These are phyloP conservation scores for Viridothelium virens DNA, from an alignment of 495 filamentous ascomycete species.

Conservation along the genomic window DNA sequence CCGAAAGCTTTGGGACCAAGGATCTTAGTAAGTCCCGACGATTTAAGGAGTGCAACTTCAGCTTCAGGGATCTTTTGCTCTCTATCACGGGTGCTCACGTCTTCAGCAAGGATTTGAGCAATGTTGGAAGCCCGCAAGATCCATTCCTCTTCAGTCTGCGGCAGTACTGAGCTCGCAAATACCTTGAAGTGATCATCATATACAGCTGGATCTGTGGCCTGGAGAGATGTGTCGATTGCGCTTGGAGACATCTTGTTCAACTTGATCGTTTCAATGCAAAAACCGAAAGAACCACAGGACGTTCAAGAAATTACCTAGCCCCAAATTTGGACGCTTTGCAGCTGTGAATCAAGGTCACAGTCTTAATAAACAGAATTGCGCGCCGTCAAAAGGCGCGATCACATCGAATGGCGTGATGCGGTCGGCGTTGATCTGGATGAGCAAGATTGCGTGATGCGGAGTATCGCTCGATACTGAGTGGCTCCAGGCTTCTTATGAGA, in stretches of 20 bases:
- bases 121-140: constrained; percentile 47
- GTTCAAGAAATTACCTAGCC: too few species aligned
- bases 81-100: constrained; percentile 47
- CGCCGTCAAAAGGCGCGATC: not conserved
- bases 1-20: constrained; percentile 49
- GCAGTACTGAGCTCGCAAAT: constrained; percentile 37
- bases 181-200: constrained; percentile 43
- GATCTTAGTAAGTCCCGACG: constrained; percentile 48
- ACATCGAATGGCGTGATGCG: not conserved
- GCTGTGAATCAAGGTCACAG: too few species aligned
- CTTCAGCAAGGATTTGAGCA: constrained; percentile 44
- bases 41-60: constrained; percentile 50
- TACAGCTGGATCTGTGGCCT: constrained; percentile 42
- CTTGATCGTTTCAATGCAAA: too few species aligned
- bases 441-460: constrained; percentile 10
- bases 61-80: constrained; percentile 51
- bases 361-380: too few species aligned
- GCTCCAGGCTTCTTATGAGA: not conserved
- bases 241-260: not conserved
- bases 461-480: not conserved
- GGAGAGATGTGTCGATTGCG: not conserved
- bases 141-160: constrained; percentile 43
- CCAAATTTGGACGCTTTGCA: too few species aligned
- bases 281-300: too few species aligned
- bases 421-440: not conserved